Conservation (phyloP, 148 eudicot genomes). For the Persicaria tinctoria region DNA sequence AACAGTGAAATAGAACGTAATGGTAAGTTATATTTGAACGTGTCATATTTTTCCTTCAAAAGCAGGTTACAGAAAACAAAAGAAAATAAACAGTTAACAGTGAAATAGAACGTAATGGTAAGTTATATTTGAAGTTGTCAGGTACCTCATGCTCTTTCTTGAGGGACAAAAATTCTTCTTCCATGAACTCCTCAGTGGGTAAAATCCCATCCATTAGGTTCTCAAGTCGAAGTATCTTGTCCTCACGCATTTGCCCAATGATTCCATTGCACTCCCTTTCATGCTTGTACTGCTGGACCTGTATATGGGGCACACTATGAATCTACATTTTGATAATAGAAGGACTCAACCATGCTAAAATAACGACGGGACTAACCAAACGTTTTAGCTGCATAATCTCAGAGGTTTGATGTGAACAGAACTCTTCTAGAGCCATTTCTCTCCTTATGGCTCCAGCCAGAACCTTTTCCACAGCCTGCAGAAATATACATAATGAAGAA, state of each 20-base stretch:
- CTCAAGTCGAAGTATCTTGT: slow-evolving; percentile 89
- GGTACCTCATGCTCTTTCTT: slow-evolving; percentile 71
- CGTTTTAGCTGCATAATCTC: slow-evolving; percentile 86
- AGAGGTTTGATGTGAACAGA: slow-evolving; percentile 63
- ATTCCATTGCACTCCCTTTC: slow-evolving; percentile 94
- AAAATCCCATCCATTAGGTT: slow-evolving; percentile 92
- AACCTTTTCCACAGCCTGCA: slow-evolving; percentile 92
- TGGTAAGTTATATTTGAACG: neutral
- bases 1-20: neutral
- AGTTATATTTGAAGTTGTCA: neutral
- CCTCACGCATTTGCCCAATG: slow-evolving; percentile 83
- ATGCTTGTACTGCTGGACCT: slow-evolving; percentile 96
- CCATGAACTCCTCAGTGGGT: slow-evolving; percentile 75
- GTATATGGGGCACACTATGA: slow-evolving; percentile 9
- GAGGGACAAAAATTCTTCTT: slow-evolving; percentile 66
- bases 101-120: neutral
- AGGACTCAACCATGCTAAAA: neutral
- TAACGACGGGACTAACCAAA: slow-evolving; percentile 41
- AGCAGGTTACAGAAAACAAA: neutral
- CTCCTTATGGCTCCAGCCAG: slow-evolving; percentile 94
- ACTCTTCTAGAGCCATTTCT: slow-evolving; percentile 95
- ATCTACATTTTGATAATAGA: neutral
- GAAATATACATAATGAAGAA: slow-evolving; percentile 12
- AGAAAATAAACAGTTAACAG: neutral
- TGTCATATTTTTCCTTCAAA: slow-evolving; percentile 66